Conservation (phyloP, 306 rosid genomes). For the Medicago truncatula region DNA sequence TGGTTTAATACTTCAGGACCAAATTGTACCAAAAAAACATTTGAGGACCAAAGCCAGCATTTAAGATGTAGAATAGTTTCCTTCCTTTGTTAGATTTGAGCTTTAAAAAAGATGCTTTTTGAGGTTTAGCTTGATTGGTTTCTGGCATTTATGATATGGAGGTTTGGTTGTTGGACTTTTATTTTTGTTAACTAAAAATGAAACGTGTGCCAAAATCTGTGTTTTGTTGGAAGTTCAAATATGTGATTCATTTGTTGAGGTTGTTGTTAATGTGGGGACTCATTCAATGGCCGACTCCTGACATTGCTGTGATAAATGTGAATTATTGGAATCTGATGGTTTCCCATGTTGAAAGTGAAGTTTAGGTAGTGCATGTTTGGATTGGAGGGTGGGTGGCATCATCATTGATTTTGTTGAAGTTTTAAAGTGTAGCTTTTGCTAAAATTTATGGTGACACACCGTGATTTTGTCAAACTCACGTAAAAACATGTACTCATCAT, state of each 20-base stretch:
- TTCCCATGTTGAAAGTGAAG: slow-evolving; percentile 42
- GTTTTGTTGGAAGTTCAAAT: slow-evolving; percentile 40
- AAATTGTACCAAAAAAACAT: neutral
- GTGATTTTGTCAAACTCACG: neutral
- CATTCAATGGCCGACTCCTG: slow-evolving; percentile 48
- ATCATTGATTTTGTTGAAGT: neutral
- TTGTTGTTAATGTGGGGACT: slow-evolving; percentile 54
- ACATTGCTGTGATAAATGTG: slow-evolving; percentile 31
- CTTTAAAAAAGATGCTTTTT: slow-evolving; percentile 39
- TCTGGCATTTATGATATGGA: slow-evolving; percentile 49
- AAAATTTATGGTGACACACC: neutral
- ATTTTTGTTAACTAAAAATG: slow-evolving; percentile 28
- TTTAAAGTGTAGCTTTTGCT: neutral
- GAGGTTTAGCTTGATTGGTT: slow-evolving; percentile 38
- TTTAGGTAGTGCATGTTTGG: slow-evolving; percentile 10
- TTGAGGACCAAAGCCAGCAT: slow-evolving; percentile 7
- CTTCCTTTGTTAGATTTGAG: slow-evolving; percentile 29
- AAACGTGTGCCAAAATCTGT: slow-evolving; percentile 27
- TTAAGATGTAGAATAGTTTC: slow-evolving; percentile 12
- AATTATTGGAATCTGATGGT: slow-evolving; percentile 47
- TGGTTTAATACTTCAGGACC: slow-evolving; percentile 10
- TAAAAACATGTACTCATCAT: neutral
- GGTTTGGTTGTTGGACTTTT: slow-evolving; percentile 48
- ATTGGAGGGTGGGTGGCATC: neutral
- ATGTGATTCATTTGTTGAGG: slow-evolving; percentile 45